Conservation (phyloP, 805 yeast species). For the Brettanomyces custersianus region DNA sequence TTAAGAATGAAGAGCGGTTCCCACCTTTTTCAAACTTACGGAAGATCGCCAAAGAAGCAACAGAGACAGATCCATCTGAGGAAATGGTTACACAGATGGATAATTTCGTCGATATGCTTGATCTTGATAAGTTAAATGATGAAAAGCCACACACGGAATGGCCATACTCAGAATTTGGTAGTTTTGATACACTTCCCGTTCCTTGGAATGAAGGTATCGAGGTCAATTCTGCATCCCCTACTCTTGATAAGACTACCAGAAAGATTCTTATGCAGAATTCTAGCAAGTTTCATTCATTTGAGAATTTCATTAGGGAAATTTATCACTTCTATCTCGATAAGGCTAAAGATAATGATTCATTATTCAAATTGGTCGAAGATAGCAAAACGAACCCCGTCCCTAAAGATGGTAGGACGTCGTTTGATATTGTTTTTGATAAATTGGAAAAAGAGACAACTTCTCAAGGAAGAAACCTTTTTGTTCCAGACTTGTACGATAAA, state of each 20-base stretch:
- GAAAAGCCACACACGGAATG: slow-evolving; percentile 7
- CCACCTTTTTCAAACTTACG: slow-evolving; percentile 36
- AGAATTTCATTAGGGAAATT: slow-evolving; percentile 5
- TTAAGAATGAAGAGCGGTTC: slow-evolving; percentile 62
- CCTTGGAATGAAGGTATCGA: slow-evolving; percentile 10
- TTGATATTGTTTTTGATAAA: slow-evolving; percentile 5
- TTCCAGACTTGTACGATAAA: slow-evolving; percentile 8
- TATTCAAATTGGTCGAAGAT: slow-evolving; percentile 8
- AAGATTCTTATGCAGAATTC: slow-evolving; percentile 14
- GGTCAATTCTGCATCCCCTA: slow-evolving; percentile 1
- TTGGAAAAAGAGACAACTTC: slow-evolving; percentile 1
- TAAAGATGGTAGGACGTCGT: background rate
- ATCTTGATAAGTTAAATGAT: slow-evolving; percentile 22
- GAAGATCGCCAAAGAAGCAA: slow-evolving; percentile 15
- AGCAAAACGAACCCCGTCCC: background rate
- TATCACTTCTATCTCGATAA: slow-evolving; percentile 5
- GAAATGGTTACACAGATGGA: slow-evolving; percentile 36
- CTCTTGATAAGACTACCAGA: slow-evolving; percentile 10
- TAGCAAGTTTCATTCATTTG: slow-evolving; percentile 13
- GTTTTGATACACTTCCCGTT: slow-evolving; percentile 12
- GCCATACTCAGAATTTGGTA: slow-evolving; percentile 14
- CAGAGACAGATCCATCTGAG: slow-evolving; percentile 24
- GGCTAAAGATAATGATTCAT: slow-evolving; percentile 4
- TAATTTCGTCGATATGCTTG: slow-evolving; percentile 34
- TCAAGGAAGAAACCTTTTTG: slow-evolving; percentile 3